Evolutionary conservation across 164 flowering plant genomes (phyloP), one percentile per base, ranked within the genome.

Genomic region (Liquidambar formosana): DNA sequence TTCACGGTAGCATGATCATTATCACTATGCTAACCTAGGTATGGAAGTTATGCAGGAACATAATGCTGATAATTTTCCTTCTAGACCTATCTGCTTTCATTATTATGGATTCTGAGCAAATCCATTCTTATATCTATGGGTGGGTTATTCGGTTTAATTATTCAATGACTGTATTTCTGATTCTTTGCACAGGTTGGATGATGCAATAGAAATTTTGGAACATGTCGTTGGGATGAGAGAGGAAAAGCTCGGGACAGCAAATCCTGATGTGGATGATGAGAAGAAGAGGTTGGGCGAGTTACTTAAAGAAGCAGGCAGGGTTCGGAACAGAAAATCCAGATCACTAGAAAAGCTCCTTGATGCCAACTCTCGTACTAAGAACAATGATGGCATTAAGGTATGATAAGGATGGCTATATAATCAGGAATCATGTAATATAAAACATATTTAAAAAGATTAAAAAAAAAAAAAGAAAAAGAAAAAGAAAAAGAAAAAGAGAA

Each of bases 211-310:
- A 63, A 70, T 90, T 12, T 73, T 92, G 79, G 97, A 89, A 73
- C 66, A 79, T 78, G 89, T 89, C 44, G 90, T 89, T 56, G 86
- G 81, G 57, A 80, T 86, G 79, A 87, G 97, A 70, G 97, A 90
- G 77, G 93, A 90, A 77, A 92, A 92, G 76, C 91, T 92, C 23
- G 97, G 95, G 76, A 92, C 97, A n/a, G 97, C 95, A 28, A 83
- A 88, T 69, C 90, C 93, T 23, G 97, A 88, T 59, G 93, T 87
- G 54, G 90, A 85, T 63, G 95, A 89, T 69, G 97, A 92, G 76
- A 92, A 88, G 75, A 84, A 79, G 75, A 85, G 97, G 78, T 76
- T 90, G 82, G 79, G 80, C 10, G 93, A 89, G 79, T 77, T 92
- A 56, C 58, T 92, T 57, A 88, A 86, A 72, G 93, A 89, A 75